These are phyloP conservation scores for Aaosphaeria pasadenensis DNA, from an alignment of 2,329 filamentous ascomycete species.

Conservation along the genomic window DNA sequence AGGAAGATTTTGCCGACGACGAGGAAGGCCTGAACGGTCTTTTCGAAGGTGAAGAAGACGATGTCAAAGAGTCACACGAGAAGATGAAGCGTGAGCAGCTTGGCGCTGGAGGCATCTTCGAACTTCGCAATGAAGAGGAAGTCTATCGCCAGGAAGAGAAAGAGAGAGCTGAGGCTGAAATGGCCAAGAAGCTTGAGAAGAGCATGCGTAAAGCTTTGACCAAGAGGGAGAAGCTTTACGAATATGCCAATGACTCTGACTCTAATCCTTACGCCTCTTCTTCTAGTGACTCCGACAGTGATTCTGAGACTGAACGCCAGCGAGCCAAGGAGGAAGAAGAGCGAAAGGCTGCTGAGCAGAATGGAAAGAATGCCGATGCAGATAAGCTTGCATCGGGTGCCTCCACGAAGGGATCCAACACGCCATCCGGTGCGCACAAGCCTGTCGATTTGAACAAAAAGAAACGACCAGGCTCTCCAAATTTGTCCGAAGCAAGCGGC, in stretches of 20 bases:
- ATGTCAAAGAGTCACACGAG: conserved; percentile 61
- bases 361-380: conserved; percentile 47
- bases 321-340: conserved; percentile 57
- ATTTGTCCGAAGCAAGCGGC: conserved; percentile 85
- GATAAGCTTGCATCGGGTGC: conserved; percentile 50
- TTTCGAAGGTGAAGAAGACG: conserved; percentile 46
- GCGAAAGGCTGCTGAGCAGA: conserved; percentile 44
- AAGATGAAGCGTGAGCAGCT: conserved; percentile 75
- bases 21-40: conserved; percentile 59
- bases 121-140: conserved; percentile 51
- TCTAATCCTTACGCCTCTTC: conserved; percentile 45
- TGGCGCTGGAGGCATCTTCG: conserved; percentile 77
- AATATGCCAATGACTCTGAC: conserved; percentile 80
- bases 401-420: conserved; percentile 68
- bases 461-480: conserved; percentile 83
- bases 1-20: conserved; percentile 77
- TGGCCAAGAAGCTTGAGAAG: conserved; percentile 70
- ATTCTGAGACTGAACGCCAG: conserved; percentile 63
- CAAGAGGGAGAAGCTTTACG: conserved; percentile 80
- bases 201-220: conserved; percentile 75
- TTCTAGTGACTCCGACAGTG: conserved; percentile 35
- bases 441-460: conserved; percentile 55
- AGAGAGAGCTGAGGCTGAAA: conserved; percentile 66
- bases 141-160: conserved; percentile 66
- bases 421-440: conserved; percentile 57